Evolutionary conservation across 495 filamentous ascomycete species (phyloP), one percentile per base, ranked within the genome.

Genomic region (Tuber brumale): DNA sequence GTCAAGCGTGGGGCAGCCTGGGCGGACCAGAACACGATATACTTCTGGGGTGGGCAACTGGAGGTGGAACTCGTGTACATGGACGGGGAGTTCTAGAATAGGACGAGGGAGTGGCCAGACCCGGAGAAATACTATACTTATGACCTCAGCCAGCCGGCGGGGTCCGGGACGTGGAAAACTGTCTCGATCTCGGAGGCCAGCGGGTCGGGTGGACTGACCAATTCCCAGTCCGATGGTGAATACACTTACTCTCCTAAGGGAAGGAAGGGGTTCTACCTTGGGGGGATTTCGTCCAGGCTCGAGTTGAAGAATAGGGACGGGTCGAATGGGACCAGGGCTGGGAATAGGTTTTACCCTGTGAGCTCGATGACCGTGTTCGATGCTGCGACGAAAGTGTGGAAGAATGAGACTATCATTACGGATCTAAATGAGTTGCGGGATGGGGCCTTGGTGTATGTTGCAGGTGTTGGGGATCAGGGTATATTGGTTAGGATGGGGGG

Each of bases 401-500:
- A 66, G 27, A 66, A 66, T 35, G 57, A 66, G 12, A 66, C 57
- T 18, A 27, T 16, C 12, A 3, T 0, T 12, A 8, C n/a, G 27
- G 57, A 8, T 14, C 31, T 66, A 14, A 35, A 18, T 35, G 27
- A 19, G 10, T 35, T 66, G 57, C 12, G 14, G 57, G 57, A 66
- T 6, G 57, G 57, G 57, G 57, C 3, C 7, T 79, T 86, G 81
- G 70, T 78, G 35, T 86, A 86, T 74, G 70, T 86, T 10, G 57
- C 77, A 18, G 75, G 51, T 14, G 57, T 85, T 46, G 85, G 85
- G n/a, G 6, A 75, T 18, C 82, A 84, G 41, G 86, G 86, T 16
- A 77, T 83, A 43, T 43, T 86, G 61, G 79, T 87, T 45, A 75
- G 83, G 37, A 79, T 87, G 61, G 86, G 86, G 16, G 85, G 86